These are phyloP conservation scores for Colletotrichum tabaci DNA, from an alignment of 2,329 filamentous ascomycete genomes.

Conservation along the genomic window DNA sequence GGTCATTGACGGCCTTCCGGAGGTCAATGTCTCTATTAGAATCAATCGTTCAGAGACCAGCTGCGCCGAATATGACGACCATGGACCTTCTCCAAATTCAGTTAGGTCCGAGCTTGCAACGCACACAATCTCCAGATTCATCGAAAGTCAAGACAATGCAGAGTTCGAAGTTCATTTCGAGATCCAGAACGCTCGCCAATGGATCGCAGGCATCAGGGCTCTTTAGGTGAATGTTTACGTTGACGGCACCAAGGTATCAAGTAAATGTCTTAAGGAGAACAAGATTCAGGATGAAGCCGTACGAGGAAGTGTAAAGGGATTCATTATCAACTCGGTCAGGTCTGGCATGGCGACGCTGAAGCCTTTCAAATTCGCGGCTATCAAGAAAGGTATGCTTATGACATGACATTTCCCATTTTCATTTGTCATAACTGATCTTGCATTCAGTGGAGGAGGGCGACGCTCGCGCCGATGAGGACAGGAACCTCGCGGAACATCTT, in stretches of 20 bases:
- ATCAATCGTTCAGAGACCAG: background rate
- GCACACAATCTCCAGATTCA: constrained; percentile 12
- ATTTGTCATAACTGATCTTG: background rate
- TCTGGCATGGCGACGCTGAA: background rate
- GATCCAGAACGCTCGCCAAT: background rate
- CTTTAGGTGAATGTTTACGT: rapidly evolving
- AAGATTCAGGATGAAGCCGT: background rate
- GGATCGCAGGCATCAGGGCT: background rate
- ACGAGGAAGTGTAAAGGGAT: rapidly evolving
- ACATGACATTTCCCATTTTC: too few species aligned
- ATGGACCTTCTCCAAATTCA: too few species aligned
- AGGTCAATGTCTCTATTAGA: constrained; percentile 6
- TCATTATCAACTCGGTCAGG: rapidly evolving
- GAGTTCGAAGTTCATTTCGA: background rate
- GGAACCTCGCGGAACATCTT: background rate
- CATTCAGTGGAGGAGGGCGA: background rate
- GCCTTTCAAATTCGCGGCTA: background rate
- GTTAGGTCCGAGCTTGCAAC: too few species aligned
- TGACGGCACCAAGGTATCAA: too few species aligned
- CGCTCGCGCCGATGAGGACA: background rate
- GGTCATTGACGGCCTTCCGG: constrained; percentile 21
- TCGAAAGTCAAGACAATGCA: constrained; percentile 16
- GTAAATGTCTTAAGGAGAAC: too few species aligned
- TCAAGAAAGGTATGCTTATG: constrained; percentile 5
- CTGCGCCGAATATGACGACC: constrained; percentile 27